Evolutionary conservation across 2,329 filamentous ascomycete species (phyloP).

Genomic region (Xylaria sp.): DNA sequence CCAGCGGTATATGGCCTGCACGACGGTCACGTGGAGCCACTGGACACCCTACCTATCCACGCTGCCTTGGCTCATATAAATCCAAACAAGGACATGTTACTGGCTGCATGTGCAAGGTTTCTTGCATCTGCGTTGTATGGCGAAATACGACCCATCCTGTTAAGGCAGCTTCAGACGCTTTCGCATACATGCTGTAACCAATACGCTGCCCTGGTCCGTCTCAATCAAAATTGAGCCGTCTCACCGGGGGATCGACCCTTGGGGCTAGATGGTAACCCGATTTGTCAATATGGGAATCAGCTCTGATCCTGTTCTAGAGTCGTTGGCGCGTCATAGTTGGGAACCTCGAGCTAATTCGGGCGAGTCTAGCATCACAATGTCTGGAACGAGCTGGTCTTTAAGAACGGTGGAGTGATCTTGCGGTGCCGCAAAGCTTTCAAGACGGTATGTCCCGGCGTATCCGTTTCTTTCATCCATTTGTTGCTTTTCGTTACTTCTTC

Average conservation of each 20-base stretch:
- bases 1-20: conserved; percentile 16
- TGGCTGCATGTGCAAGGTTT: conserved; percentile 32
- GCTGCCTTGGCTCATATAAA: conserved; percentile 19
- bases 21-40: conserved; percentile 27
- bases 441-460: conserved; percentile 14
- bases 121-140: conserved; percentile 25
- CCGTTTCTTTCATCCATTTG: conserved; percentile 10
- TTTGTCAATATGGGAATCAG: conserved; percentile 29
- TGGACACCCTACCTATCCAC: conserved; percentile 23
- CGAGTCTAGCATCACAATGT: conserved; percentile 20
- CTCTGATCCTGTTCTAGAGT: conserved; percentile 17
- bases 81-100: conserved; percentile 21
- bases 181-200: conserved; percentile 18
- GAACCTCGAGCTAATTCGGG: conserved; percentile 16
- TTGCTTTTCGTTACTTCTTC: conserved; percentile 6
- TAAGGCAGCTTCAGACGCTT: conserved; percentile 17
- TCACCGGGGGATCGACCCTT: conserved; percentile 26
- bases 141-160: conserved; percentile 18
- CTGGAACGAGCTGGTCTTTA: conserved; percentile 3
- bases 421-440: conserved; percentile 9
- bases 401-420: conserved; percentile 17
- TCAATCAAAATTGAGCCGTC: conserved; percentile 29
- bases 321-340: conserved; percentile 13
- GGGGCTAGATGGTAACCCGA: conserved; percentile 26
- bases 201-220: conserved; percentile 11